Percentiles rank a stretch among this genome's conserved stretches.
phyloP scores from a whole-genome alignment of 164 flowering plant species.

The Nymphaea thermarum region DNA sequence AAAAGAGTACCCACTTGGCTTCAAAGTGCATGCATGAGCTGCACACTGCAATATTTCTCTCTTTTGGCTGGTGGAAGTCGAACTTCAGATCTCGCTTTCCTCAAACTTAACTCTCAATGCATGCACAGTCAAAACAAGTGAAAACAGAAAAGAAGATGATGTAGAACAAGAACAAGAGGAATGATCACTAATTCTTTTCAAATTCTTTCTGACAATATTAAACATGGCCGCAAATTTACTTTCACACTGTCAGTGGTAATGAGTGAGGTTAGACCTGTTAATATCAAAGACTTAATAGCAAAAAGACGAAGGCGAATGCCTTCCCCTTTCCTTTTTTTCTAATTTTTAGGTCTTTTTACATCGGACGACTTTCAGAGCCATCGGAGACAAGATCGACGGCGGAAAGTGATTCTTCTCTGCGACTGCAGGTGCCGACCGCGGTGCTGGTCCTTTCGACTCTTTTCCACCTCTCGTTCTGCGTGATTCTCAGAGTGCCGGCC shows the following conservation, averaged over 20 bases:
- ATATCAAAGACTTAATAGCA: background rate
- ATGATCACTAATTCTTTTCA: background rate
- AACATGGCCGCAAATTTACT: background rate
- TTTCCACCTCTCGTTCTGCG: conserved; percentile 4
- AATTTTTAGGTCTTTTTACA: conserved; percentile 2
- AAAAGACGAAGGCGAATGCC: background rate
- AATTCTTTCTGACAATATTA: background rate
- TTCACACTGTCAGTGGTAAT: background rate
- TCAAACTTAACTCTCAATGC: background rate
- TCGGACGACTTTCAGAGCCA: conserved; percentile 3
- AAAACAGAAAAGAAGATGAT: background rate
- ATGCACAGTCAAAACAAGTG: background rate
- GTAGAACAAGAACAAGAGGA: background rate
- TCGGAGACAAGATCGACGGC: conserved; percentile 11
- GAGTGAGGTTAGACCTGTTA: conserved; percentile 1
- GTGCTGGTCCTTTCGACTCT: background rate
- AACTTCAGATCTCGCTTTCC: conserved; percentile 1
- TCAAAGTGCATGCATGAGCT: background rate
- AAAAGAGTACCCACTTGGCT: background rate
- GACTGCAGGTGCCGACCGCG: background rate
- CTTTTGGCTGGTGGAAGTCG: too few species aligned
- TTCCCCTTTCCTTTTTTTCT: background rate
- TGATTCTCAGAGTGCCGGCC: background rate
- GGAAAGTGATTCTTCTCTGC: conserved; percentile 1
- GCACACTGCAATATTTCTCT: background rate